Percentiles rank a stretch among this genome's conserved stretches.
Evolutionary conservation across 345 rosid species (phyloP).

Genomic region (Syzygium aqueum): DNA sequence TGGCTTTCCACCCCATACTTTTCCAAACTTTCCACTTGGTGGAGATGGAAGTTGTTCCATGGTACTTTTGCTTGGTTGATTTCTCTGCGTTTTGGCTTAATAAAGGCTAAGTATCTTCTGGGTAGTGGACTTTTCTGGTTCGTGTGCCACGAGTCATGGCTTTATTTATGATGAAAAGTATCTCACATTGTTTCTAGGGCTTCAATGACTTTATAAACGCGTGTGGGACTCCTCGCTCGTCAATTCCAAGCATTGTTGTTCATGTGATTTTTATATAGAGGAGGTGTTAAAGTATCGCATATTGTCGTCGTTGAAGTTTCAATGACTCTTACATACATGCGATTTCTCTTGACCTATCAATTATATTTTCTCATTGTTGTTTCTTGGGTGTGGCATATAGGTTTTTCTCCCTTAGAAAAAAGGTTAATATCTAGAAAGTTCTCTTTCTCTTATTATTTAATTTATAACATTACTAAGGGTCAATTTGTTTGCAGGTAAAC

Average conservation of each 20-base stretch:
- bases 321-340: background rate
- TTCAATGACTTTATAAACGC: background rate
- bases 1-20: background rate
- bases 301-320: background rate
- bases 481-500: too few species aligned
- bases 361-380: background rate
- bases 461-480: background rate
- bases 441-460: background rate
- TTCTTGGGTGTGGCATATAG: background rate
- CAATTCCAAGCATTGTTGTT: background rate
- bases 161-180: background rate
- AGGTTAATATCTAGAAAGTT: background rate
- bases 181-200: background rate
- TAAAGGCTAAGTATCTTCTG: background rate
- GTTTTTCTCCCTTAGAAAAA: background rate
- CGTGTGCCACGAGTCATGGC: background rate
- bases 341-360: background rate
- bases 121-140: background rate
- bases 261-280: background rate
- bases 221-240: rapidly evolving
- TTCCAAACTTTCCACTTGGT: background rate
- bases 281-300: background rate
- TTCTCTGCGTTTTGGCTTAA: background rate
- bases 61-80: background rate
- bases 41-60: background rate